These are phyloP conservation scores for Ophiocordyceps camponoti-floridani DNA, from an alignment of 2,329 filamentous ascomycete species.

Conservation along the genomic window DNA sequence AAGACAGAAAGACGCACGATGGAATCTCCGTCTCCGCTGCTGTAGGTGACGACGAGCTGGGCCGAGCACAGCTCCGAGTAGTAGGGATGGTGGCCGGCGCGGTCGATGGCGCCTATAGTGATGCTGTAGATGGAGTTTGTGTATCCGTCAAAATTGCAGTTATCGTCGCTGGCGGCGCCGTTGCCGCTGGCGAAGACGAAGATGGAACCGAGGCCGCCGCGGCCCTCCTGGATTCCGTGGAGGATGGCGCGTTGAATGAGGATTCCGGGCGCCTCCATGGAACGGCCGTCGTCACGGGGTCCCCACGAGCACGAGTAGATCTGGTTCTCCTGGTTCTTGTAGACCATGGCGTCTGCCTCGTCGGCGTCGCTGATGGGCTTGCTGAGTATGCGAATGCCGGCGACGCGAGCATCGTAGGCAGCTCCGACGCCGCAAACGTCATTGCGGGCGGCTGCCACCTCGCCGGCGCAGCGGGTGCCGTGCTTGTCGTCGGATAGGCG, in stretches of 20 bases:
- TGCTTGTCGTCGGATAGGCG: constrained; percentile 73
- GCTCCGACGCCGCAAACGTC: constrained; percentile 91
- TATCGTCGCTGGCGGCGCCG: constrained; percentile 70
- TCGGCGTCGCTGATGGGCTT: constrained; percentile 83
- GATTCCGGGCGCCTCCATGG: constrained; percentile 86
- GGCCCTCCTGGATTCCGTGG: constrained; percentile 77
- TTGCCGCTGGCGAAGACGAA: constrained; percentile 95
- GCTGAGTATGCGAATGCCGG: constrained; percentile 83
- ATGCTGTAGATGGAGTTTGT: constrained; percentile 99
- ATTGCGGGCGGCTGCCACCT: constrained; percentile 83
- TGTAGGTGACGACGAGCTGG: constrained; percentile 90
- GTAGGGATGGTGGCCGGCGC: constrained; percentile 74
- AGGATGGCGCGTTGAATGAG: constrained; percentile 83
- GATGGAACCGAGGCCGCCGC: constrained; percentile 67
- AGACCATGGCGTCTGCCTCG: constrained; percentile 84
- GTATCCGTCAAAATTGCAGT: constrained; percentile 99
- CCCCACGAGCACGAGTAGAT: constrained; percentile 99
- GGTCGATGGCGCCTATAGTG: constrained; percentile 83
- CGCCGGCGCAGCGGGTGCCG: constrained; percentile 86
- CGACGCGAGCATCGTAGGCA: constrained; percentile 78
- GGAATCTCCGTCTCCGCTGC: constrained; percentile 70
- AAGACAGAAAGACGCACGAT: constrained; percentile 36
- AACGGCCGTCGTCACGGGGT: constrained; percentile 77
- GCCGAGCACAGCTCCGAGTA: constrained; percentile 96
- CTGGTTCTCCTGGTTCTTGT: constrained; percentile 75